Percentiles rank a stretch among this genome's conserved stretches.
These are phyloP conservation scores for Bromus sterilis DNA, from an alignment of 176 grass and related monocot genomes.

Conservation along the genomic window DNA sequence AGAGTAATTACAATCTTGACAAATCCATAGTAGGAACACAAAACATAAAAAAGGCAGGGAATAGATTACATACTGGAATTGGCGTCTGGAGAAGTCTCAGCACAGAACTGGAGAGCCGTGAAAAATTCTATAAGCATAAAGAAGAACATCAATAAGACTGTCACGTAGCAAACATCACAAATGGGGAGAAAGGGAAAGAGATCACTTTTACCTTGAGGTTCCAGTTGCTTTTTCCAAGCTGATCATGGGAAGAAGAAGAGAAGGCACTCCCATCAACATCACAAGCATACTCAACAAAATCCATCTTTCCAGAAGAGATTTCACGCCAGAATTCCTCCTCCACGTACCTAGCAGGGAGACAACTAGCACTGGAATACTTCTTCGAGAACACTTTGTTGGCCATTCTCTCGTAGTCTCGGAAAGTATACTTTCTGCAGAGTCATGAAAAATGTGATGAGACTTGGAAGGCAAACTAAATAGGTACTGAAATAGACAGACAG, in stretches of 20 bases:
- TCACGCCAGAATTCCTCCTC: constrained; percentile 99
- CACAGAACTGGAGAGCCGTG: constrained; percentile 68
- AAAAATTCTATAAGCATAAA: constrained; percentile 56
- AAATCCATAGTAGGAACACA: background rate
- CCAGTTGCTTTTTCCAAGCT: constrained; percentile 91
- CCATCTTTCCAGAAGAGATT: constrained; percentile 94
- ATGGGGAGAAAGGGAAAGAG: background rate
- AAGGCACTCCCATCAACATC: constrained; percentile 99
- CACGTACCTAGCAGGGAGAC: constrained; percentile 64
- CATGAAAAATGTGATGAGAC: constrained; percentile 1
- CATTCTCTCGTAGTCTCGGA: constrained; percentile 94
- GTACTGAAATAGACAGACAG: background rate
- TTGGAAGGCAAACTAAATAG: background rate
- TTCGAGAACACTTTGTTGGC: constrained; percentile 86
- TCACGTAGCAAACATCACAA: background rate
- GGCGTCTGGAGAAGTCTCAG: constrained; percentile 65
- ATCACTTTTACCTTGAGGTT: constrained; percentile 75
- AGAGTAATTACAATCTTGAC: constrained; percentile 15
- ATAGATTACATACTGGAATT: constrained; percentile 69
- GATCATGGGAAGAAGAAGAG: constrained; percentile 75
- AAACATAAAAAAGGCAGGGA: background rate
- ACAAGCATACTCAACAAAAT: constrained; percentile 95
- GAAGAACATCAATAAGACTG: constrained; percentile 4
- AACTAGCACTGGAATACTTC: constrained; percentile 82
- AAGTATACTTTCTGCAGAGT: constrained; percentile 90